Evolutionary conservation across 805 yeast genomes (phyloP), one percentile per base, ranked within the genome.

Genomic region (Cyberlindnera mycetangii): DNA sequence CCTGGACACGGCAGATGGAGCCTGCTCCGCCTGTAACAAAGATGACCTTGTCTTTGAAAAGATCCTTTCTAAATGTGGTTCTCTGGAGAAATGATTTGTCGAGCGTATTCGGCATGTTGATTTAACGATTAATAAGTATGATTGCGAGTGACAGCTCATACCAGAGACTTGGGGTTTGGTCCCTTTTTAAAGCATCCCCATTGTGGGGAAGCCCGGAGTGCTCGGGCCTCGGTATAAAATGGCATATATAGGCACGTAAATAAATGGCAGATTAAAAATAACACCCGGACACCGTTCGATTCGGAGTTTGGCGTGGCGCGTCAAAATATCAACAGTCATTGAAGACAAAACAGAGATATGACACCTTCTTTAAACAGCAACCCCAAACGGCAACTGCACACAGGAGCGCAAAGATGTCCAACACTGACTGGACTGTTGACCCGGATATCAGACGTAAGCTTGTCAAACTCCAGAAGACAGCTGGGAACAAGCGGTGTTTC

Each of bases 21-120:
- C 97, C 97, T 2, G 97, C 93, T 12, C 97, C 97, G 6, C 98
- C 98, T 1, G 98, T 92, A 41, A 89, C 87, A 53, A 90, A 85
- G 5, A 81, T 93, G 3, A 88, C 96, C 62, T 89, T 89, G 12
- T 85, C 95, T 46, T 79, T 73, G 69, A 89, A 89, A 32, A 89
- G 56, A 52, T 76, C 85, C 1, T 82, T 78, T 51, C 82, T 81
- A 68, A 71, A 69, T 0, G 65, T 54, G 3, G 66, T 49, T 22
- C 59, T 55, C 3, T 44, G 27, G 6, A 67, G 54, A 48, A 59
- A 69, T 4, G 56, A 44, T 28, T 42, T 14, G 42, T 58, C 61
- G 36, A 69, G 50, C n/a, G 50, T 46, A 16, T 18, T 20, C 20
- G 49, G 46, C 49, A 46, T 46, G 14, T 4, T 22, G 25, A n/a